Conservation (phyloP, 2,329 filamentous ascomycete genomes). For the Myriosclerotinia curreyana region DNA sequence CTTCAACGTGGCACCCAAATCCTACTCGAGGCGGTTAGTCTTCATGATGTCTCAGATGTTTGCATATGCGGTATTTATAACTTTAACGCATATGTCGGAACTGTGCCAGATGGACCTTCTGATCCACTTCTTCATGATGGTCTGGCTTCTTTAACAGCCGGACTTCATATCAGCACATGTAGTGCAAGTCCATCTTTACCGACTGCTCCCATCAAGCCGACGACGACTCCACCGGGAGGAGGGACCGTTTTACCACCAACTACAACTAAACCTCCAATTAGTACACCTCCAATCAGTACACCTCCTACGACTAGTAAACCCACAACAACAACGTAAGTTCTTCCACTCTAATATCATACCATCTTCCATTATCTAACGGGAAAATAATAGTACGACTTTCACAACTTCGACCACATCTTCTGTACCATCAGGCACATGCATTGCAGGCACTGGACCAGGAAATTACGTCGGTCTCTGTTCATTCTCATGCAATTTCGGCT, state of each 20-base stretch:
- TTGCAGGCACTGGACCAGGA: slow-evolving; percentile 34
- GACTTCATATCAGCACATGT: slow-evolving; percentile 39
- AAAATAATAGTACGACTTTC: slow-evolving; percentile 6
- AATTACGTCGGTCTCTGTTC: slow-evolving; percentile 42
- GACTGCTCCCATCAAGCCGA: slow-evolving; percentile 31
- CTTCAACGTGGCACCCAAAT: slow-evolving; percentile 23
- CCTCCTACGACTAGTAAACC: slow-evolving; percentile 18
- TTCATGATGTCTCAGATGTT: slow-evolving; percentile 27
- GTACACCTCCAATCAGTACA: not conserved
- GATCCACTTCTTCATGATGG: slow-evolving; percentile 37
- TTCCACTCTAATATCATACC: not conserved
- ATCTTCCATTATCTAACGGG: not conserved
- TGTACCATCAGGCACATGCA: slow-evolving; percentile 23
- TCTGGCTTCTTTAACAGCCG: slow-evolving; percentile 35
- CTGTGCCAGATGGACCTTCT: slow-evolving; percentile 23
- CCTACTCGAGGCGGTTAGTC: slow-evolving; percentile 26
- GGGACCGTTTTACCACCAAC: slow-evolving; percentile 13
- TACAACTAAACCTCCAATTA: slow-evolving; percentile 19
- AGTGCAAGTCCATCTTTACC: slow-evolving; percentile 39
- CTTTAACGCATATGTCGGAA: slow-evolving; percentile 34
- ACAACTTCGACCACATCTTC: slow-evolving; percentile 14
- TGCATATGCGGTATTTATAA: slow-evolving; percentile 33
- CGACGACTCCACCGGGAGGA: slow-evolving; percentile 23
- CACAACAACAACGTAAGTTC: slow-evolving; percentile 11
- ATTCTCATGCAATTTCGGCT: slow-evolving; percentile 34